Evolutionary conservation across 768 basidiomycete genomes (phyloP).

Genomic region (Phaeolepiota aurea): DNA sequence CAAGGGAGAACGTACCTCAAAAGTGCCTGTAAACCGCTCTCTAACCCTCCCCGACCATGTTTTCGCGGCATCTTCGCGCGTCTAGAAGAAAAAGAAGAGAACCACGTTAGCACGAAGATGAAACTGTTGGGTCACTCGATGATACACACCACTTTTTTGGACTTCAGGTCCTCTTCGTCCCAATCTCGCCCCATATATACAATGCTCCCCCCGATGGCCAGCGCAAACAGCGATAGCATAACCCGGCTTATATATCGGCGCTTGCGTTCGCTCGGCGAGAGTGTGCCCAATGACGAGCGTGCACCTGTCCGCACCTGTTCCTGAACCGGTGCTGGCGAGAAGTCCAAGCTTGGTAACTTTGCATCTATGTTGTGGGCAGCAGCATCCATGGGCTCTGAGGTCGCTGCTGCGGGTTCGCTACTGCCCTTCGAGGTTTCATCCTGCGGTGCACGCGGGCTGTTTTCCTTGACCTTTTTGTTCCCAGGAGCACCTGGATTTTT

Average conservation of each 20-base stretch:
- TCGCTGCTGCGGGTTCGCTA: constrained; percentile 1
- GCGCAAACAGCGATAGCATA: constrained; percentile 41
- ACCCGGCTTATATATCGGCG: constrained; percentile 50
- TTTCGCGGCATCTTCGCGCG: constrained; percentile 47
- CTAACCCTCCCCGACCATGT: constrained; percentile 60
- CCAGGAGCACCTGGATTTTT: constrained; percentile 13
- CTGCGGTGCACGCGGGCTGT: neutral
- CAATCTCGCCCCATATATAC: constrained; percentile 74
- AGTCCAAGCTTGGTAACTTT: constrained; percentile 51
- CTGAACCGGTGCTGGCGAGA: constrained; percentile 42
- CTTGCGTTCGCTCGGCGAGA: constrained; percentile 72
- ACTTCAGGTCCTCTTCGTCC: constrained; percentile 62
- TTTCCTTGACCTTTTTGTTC: constrained; percentile 5
- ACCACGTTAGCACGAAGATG: neutral
- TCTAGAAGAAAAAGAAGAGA: constrained; percentile 28
- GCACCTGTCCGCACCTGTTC: constrained; percentile 60
- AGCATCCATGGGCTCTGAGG: constrained; percentile 2
- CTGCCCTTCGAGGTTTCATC: neutral
- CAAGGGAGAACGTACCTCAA: constrained; percentile 44
- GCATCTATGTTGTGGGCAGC: constrained; percentile 6
- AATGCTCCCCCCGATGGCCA: constrained; percentile 48
- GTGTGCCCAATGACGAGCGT: constrained; percentile 65
- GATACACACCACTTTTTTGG: constrained; percentile 49
- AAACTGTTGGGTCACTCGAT: no score
- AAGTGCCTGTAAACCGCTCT: constrained; percentile 53